phyloP scores from a whole-genome alignment of 2,329 filamentous ascomycete genomes.

The Phialophora verrucosa region DNA sequence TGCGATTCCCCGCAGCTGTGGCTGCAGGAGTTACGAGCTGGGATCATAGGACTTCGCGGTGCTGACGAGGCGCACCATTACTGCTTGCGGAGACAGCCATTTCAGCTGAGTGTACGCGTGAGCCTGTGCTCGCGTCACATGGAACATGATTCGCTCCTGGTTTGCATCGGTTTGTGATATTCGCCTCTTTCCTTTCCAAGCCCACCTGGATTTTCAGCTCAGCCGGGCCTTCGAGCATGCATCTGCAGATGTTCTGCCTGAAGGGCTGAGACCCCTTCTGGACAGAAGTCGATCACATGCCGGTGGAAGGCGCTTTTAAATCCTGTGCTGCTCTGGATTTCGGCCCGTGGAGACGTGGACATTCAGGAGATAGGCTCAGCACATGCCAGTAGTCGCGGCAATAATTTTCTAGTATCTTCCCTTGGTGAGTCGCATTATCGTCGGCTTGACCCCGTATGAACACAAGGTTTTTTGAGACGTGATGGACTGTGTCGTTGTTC shows the following conservation, averaged over 20 bases:
- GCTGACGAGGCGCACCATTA: neutral
- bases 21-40: conserved; percentile 9
- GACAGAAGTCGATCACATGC: neutral
- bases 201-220: neutral
- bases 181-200: neutral
- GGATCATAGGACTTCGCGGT: neutral
- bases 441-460: neutral
- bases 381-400: neutral
- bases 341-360: neutral
- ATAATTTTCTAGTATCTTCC: neutral
- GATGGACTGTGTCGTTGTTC: neutral
- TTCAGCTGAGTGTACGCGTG: conserved; percentile 1
- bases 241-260: neutral
- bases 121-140: neutral
- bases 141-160: neutral
- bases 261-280: neutral
- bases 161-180: neutral
- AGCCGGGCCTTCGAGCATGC: neutral
- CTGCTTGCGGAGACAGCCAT: neutral
- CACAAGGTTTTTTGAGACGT: no score
- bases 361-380: neutral
- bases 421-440: neutral
- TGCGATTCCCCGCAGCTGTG: conserved; percentile 2
- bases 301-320: neutral
- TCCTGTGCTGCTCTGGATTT: neutral